phyloP scores from a whole-genome alignment of 805 yeast genomes.

The Monosporozyma yasuniensis region DNA sequence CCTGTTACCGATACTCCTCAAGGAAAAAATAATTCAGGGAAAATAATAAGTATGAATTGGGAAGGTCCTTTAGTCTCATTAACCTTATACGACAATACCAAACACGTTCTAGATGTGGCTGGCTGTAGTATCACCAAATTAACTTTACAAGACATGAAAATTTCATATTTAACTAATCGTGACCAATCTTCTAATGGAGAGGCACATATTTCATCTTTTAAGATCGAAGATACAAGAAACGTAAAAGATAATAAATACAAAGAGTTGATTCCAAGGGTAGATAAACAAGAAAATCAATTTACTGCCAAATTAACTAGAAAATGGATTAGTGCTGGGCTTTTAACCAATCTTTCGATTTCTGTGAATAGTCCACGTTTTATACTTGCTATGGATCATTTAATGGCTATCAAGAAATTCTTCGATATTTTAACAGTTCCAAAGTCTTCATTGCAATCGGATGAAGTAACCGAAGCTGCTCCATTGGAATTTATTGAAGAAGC shows the following conservation, averaged over 20 bases:
- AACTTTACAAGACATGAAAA: conserved; percentile 49
- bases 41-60: conserved; percentile 27
- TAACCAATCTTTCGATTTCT: conserved; percentile 46
- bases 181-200: conserved; percentile 52
- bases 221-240: conserved; percentile 64
- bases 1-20: not conserved
- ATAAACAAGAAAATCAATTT: conserved; percentile 61
- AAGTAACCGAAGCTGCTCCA: not conserved
- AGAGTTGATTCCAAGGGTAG: conserved; percentile 67
- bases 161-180: conserved; percentile 42
- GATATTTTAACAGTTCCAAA: conserved; percentile 9
- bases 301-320: conserved; percentile 43
- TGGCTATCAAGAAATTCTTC: conserved; percentile 50
- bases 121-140: conserved; percentile 44
- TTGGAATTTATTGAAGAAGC: conserved; percentile 4
- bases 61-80: conserved; percentile 55
- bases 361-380: conserved; percentile 76
- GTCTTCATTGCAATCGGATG: conserved; percentile 3
- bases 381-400: conserved; percentile 76
- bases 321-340: conserved; percentile 33
- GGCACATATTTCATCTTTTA: conserved; percentile 59
- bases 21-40: conserved; percentile 5
- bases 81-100: conserved; percentile 49
- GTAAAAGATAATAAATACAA: conserved; percentile 60
- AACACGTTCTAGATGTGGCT: conserved; percentile 28